Evolutionary conservation across 2,329 filamentous ascomycete species (phyloP), one percentile per base, ranked within the genome.

Genomic region (Phaeosphaeriaceae sp.): DNA sequence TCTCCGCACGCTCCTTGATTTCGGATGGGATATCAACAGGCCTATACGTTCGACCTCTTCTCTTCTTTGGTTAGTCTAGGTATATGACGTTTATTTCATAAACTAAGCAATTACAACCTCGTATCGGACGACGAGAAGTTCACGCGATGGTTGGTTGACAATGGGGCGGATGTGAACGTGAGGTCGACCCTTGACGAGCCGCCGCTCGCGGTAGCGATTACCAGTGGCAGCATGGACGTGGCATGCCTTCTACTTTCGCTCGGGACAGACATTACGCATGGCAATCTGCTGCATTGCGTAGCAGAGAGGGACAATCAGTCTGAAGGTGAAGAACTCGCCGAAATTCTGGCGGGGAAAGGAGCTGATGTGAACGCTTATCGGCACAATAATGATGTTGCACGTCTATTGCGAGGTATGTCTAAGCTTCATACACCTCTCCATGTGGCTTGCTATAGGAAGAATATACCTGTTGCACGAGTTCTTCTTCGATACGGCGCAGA

Each of bases 11-110:
- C 33, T 17, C 33, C 33, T 36, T 15, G 8, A 36, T 17, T n/a
- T 36, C 33, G 33, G 33, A 17, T 36, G 33, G 33, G 15, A 36
- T 36, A 36, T 36, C 33, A 36, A 36, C 33, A 36, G 33, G 33
- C 33, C 33, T 36, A 36, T 36, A 36, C 8, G 16, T 36, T 36
- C 33, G 3, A 17, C 33, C 11, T 11, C 33, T 36, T 36, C 33
- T 36, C 33, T 36, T 15, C 33, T 36, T 36, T 36, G 33, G 33
- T 36, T 17, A 17, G 33, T 36, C 3, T 8, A 8, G 33, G n/a
- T 3, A 3, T 17, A n/a, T 17, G 3, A 15, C n/a, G 8, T 11
- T 3, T 36, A 4, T 4, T 36, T 36, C 33, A 15, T 17, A 15
- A 17, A 36, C 21, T 26, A 26, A 26, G n/a, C 21, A 26, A 5